Conservation (phyloP, 192 early-diverging fungal species). For the Linnemannia zychae region DNA sequence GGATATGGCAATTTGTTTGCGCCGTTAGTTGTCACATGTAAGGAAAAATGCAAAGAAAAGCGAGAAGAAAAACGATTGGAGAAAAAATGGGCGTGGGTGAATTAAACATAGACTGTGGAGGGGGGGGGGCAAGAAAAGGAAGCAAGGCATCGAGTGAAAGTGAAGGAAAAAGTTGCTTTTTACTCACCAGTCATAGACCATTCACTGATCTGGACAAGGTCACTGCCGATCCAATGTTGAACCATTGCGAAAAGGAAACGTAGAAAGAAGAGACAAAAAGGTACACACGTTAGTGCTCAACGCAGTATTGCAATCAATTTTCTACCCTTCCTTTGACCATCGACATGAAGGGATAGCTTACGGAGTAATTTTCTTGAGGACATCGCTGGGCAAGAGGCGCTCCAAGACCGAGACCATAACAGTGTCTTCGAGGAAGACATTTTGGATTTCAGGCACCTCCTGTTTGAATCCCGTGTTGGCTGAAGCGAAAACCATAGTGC, state of each 20-base stretch:
- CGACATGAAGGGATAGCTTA: constrained; percentile 47
- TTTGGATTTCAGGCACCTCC: constrained; percentile 47
- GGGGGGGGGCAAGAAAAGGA: neutral
- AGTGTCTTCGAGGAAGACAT: constrained; percentile 56
- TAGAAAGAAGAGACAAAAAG: neutral
- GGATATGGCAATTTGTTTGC: neutral
- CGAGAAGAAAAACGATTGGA: neutral
- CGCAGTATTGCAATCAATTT: too few species aligned
- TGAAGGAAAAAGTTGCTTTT: neutral
- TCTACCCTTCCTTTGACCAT: too few species aligned
- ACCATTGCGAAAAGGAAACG: neutral
- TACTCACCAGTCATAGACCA: constrained; percentile 36
- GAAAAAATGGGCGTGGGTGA: constrained; percentile 5
- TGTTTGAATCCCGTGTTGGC: constrained; percentile 53
- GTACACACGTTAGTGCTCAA: neutral
- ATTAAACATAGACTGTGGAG: neutral
- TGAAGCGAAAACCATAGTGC: constrained; percentile 53
- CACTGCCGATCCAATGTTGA: constrained; percentile 17
- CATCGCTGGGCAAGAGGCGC: constrained; percentile 60
- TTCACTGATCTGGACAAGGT: constrained; percentile 42
- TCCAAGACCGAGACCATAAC: constrained; percentile 64
- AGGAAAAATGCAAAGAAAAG: neutral
- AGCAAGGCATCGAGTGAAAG: too few species aligned
- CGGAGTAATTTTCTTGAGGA: constrained; percentile 61
- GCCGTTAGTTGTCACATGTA: constrained; percentile 20